phyloP scores from a whole-genome alignment of 345 rosid species.

The Ceriops tagal region DNA sequence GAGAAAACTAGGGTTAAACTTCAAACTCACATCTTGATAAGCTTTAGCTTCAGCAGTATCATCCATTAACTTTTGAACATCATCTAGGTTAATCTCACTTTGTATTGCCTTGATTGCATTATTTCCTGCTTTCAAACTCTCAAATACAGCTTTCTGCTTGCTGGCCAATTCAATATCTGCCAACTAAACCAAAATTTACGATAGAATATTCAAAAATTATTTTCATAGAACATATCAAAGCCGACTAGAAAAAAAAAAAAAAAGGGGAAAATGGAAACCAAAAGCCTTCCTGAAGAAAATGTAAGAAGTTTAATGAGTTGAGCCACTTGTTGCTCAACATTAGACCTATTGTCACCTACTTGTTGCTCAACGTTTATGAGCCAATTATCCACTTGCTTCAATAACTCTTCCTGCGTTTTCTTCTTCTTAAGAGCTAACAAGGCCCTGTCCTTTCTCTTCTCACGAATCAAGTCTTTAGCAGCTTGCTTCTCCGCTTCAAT shows the following conservation, averaged over 20 bases:
- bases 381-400: constrained; percentile 93
- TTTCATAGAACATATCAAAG: background rate
- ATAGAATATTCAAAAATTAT: background rate
- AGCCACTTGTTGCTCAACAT: constrained; percentile 73
- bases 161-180: constrained; percentile 91
- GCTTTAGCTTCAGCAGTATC: constrained; percentile 91
- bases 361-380: constrained; percentile 95
- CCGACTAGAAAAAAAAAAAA: background rate
- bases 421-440: constrained; percentile 93
- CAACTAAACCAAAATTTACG: constrained; percentile 42
- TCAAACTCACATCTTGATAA: constrained; percentile 81
- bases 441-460: constrained; percentile 86
- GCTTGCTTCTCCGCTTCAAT: constrained; percentile 94
- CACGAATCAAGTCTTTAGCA: constrained; percentile 73
- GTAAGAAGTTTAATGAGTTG: too few species aligned
- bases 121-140: constrained; percentile 78
- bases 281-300: too few species aligned
- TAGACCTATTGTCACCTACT: constrained; percentile 33
- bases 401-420: constrained; percentile 78
- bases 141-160: constrained; percentile 95
- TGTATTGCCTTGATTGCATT: constrained; percentile 83
- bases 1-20: background rate
- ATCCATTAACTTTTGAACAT: constrained; percentile 94
- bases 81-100: constrained; percentile 81
- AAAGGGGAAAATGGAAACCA: too few species aligned